phyloP scores from a whole-genome alignment of 148 eudicot genomes.

The Camellia granthamiana region DNA sequence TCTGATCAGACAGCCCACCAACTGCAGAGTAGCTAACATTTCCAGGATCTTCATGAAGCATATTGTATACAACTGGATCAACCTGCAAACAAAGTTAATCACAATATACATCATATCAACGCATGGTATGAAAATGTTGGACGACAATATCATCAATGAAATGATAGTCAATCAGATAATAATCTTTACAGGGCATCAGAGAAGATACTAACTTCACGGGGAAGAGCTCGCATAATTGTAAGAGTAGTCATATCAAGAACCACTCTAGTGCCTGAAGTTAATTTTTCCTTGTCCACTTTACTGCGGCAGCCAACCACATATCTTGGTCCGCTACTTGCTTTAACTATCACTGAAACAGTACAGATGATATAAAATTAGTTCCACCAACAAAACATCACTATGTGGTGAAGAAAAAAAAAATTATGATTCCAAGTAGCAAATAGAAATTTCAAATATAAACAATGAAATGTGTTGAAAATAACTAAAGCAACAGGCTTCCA shows the following conservation, averaged over 20 bases:
- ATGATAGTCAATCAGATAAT: background rate
- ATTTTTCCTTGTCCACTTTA: conserved; percentile 97
- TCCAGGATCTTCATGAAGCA: conserved; percentile 99
- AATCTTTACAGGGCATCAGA: background rate
- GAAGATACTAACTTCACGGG: conserved; percentile 72
- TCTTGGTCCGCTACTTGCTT: conserved; percentile 98
- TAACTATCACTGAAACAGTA: conserved; percentile 68
- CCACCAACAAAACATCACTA: background rate
- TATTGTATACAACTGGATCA: conserved; percentile 96
- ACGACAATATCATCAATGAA: background rate
- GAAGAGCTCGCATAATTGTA: conserved; percentile 96
- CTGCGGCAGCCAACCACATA: conserved; percentile 96
- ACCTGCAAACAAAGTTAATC: conserved; percentile 44
- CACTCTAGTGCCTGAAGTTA: conserved; percentile 89
- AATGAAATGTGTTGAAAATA: no score
- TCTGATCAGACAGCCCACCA: conserved; percentile 96
- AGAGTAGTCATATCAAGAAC: conserved; percentile 99
- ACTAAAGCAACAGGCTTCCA: background rate
- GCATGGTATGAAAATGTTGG: background rate
- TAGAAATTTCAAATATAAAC: background rate
- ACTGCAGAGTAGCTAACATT: conserved; percentile 98
- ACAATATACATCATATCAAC: background rate
- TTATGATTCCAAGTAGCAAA: background rate
- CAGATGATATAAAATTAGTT: conserved; percentile 1
- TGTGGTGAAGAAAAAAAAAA: background rate